Evolutionary conservation across 495 filamentous ascomycete genomes (phyloP).

Genomic region (Aspergillus diversus): DNA sequence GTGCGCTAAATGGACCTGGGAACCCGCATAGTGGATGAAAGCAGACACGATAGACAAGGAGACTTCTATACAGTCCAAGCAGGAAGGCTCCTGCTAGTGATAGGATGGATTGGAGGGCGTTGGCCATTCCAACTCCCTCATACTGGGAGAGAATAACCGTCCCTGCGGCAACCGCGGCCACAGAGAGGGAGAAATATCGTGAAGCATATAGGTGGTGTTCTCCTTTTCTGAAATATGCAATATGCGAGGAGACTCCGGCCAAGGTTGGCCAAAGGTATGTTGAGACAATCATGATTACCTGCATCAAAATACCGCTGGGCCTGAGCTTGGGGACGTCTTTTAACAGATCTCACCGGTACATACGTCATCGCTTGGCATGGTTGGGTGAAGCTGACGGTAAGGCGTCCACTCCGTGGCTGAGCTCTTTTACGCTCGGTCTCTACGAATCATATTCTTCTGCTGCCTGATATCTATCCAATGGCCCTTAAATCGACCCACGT

Average conservation of each 20-base stretch:
- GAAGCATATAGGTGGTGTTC: slow-evolving; percentile 23
- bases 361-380: no score
- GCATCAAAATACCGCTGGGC: no score
- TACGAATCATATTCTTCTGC: no score
- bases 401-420: no score
- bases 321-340: no score
- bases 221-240: slow-evolving; percentile 21
- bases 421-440: no score
- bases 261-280: neutral
- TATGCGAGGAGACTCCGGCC: slow-evolving; percentile 13
- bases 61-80: slow-evolving; percentile 7
- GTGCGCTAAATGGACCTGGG: slow-evolving; percentile 10
- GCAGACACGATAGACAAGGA: slow-evolving; percentile 6
- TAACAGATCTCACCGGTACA: no score
- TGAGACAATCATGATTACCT: neutral
- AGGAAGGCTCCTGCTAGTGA: slow-evolving; percentile 5
- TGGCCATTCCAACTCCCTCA: neutral
- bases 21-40: slow-evolving; percentile 11
- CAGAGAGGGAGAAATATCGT: slow-evolving; percentile 1
- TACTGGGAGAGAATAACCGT: neutral
- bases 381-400: no score
- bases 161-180: neutral
- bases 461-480: no score
- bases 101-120: neutral
- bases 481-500: no score